Evolutionary conservation across 768 basidiomycete species (phyloP), one percentile per base, ranked within the genome.

Genomic region (Suillus bovinus): DNA sequence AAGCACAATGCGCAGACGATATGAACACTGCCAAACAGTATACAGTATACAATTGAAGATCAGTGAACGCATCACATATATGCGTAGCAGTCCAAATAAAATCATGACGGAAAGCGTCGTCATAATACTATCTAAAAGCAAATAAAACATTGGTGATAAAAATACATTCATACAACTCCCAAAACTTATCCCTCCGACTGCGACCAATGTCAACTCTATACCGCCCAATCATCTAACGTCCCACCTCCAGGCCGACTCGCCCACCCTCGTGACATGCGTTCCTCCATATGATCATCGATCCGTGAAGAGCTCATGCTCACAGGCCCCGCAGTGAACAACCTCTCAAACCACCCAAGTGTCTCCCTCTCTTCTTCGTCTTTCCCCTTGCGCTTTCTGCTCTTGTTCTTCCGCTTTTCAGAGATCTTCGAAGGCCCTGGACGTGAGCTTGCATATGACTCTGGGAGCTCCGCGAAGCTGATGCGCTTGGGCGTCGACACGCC

Each of bases 401-500:
- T 68, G 29, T 22, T 55, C 34, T 60, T 64, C 70, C 50, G 50
- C 61, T 71, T 74, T 38, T 65, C 67, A 66, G 76, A 76, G 55
- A 78, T 71, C 64, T 75, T 76, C 60, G 78, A 74, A 39, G 64
- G 72, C 17, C 69, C 74, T 58, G 68, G 71, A 62, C 68, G 71
- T 61, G 75, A 74, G 10, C 74, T 70, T 58, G 82, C 78, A 64
- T 88, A 87, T 39, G 86, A 83, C 73, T 91, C 90, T 0, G 90
- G 89, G 54, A 89, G 78, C 75, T 86, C 81, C 39, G 89, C 89
- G 66, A 93, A 93, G 63, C 86, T 89, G 47, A 93, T 91, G n/a
- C 86, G 81, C 67, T 89, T 91, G 10, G 90, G 89, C 14, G 90
- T 84, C 77, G 70, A 84, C 74, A 75, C 62, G 58, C 82, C 79